Evolutionary conservation across 805 yeast genomes (phyloP).

Genomic region (Saccharomycopsis oosterbeekiorum): DNA sequence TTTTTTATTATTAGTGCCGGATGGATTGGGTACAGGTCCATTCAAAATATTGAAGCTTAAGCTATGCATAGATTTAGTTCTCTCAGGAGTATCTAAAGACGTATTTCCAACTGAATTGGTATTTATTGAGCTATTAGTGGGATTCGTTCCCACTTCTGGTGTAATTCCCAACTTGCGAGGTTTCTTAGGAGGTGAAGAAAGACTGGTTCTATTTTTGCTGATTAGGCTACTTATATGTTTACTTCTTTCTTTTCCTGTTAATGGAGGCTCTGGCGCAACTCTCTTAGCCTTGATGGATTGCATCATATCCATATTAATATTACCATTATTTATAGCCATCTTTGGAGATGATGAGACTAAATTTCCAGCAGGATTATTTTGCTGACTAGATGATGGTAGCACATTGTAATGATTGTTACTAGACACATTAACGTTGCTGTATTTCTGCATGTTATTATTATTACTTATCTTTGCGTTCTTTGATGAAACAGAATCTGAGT

Average conservation of each 20-base stretch:
- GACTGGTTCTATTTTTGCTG: background rate
- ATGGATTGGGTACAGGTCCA: background rate
- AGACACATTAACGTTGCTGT: background rate
- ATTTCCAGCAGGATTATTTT: background rate
- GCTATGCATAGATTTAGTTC: conserved; percentile 9
- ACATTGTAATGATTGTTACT: background rate
- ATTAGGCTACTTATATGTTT: background rate
- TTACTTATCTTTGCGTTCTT: background rate
- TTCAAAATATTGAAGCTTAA: conserved; percentile 5
- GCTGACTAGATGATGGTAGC: background rate
- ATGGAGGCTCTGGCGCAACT: background rate
- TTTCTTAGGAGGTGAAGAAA: background rate
- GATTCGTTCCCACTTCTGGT: background rate
- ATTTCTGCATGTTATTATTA: background rate
- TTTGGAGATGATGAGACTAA: background rate
- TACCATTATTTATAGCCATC: background rate
- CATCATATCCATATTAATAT: background rate
- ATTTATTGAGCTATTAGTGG: background rate
- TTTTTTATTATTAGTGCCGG: background rate
- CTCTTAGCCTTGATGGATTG: background rate
- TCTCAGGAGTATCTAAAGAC: background rate
- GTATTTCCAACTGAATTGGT: background rate
- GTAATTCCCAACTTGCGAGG: background rate
- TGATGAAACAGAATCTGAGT: background rate
- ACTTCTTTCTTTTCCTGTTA: background rate